Evolutionary conservation across 1,284 basidiomycete genomes (phyloP), one percentile per base, ranked within the genome.

Genomic region (Schizophyllum commune): DNA sequence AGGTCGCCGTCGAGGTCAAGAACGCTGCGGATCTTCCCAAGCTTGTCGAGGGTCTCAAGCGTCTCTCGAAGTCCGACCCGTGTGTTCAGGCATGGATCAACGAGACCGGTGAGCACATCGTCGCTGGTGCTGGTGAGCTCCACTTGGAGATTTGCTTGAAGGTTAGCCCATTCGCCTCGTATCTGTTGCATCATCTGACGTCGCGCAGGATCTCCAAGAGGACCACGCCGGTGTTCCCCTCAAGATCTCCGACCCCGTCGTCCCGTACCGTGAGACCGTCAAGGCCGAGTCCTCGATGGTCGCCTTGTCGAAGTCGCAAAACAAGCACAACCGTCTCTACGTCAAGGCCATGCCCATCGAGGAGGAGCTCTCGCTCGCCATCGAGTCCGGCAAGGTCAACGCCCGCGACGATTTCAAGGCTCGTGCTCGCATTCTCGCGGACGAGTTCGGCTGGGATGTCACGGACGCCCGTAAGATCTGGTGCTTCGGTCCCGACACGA

Each of bases 281-380:
- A 94, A 91, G 81, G 81, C 94, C 62, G 94, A 98, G 80, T 98
- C 96, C 6, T 89, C 89, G 63, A 98, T 99, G 73, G 89, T 93
- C 66, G 97, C 97, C 53, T 84, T 99, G 61, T 98, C 97, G 68
- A 99, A 99, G 79, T 99, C 97, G 58, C 97, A 98, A 82, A 99
- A 99, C 86, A 99, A 99, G 87, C 97, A 99, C 89, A 99, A 99
- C 77, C 93, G 97, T 83, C 84, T 99, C 65, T 99, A 90, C 77
- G 86, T 91, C 68, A 95, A 94, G 83, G 96, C 97, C 55, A 69
- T 88, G 79, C 97, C 97, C 58, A 76, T 99, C 65, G 94, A 92
- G 51, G 97, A 99, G 74, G 95, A 98, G 76, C 86, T 99, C 64
- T 89, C 94, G 68, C 85, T 86, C 71, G 96, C 94, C 66, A 98